A percentile compares a stretch with the other conserved stretches of the same genome.
These are phyloP conservation scores for Paramecium primaurelia DNA, from an alignment of 73 alveolate genomes.

Conservation along the genomic window DNA sequence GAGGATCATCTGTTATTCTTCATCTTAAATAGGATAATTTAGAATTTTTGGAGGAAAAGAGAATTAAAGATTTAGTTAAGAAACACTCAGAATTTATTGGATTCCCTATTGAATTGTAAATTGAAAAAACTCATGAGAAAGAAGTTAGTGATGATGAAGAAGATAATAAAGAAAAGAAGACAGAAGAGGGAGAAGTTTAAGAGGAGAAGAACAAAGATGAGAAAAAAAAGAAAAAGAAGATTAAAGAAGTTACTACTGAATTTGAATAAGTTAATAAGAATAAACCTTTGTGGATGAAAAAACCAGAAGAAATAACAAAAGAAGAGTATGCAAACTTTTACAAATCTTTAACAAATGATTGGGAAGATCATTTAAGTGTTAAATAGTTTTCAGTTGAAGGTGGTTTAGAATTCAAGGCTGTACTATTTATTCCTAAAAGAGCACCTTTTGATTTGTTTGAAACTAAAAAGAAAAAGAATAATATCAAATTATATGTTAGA, in stretches of 20 bases:
- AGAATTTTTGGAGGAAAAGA: constrained; percentile 97
- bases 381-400: constrained; percentile 99
- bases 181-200: constrained; percentile 79
- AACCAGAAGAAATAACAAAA: constrained; percentile 96
- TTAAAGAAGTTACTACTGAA: constrained; percentile 98
- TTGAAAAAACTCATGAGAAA: constrained; percentile 96
- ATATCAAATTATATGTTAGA: constrained; percentile 97
- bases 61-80: constrained; percentile 95
- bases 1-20: constrained; percentile 97
- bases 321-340: constrained; percentile 98
- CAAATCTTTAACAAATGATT: constrained; percentile 97
- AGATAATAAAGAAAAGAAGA: constrained; percentile 88
- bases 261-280: constrained; percentile 98
- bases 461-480: constrained; percentile 98
- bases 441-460: constrained; percentile 99
- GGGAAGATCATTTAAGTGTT: constrained; percentile 99
- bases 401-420: constrained; percentile 98
- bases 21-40: constrained; percentile 97
- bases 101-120: constrained; percentile 96
- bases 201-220: constrained; percentile 87
- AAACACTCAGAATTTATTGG: constrained; percentile 99
- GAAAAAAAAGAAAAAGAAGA: constrained; percentile 91
- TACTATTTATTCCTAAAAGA: constrained; percentile 98
- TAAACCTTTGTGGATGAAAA: constrained; percentile 99
- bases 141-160: constrained; percentile 98